These are phyloP conservation scores for Calocybe cyanea DNA, from an alignment of 768 basidiomycete genomes.

Conservation along the genomic window DNA sequence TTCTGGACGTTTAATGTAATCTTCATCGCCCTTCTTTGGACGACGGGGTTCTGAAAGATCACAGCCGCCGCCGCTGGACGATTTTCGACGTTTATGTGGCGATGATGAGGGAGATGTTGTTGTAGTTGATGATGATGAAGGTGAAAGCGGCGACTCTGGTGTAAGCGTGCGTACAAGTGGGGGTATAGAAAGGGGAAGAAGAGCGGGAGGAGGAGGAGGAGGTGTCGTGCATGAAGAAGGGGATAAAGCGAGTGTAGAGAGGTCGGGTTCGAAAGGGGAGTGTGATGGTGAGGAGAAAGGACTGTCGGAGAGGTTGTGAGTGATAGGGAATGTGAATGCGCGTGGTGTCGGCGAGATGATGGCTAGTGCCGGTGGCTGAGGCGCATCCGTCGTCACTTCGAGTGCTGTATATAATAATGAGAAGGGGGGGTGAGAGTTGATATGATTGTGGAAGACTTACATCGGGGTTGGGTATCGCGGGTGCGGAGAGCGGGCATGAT, in stretches of 20 bases:
- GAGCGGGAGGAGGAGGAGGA: no score
- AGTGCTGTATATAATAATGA: no score
- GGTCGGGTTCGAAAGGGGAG: slow-evolving; percentile 75
- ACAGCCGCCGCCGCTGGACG: slow-evolving; percentile 39
- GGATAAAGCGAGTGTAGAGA: slow-evolving; percentile 48
- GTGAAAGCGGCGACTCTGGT: slow-evolving; percentile 39
- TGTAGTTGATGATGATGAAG: slow-evolving; percentile 7
- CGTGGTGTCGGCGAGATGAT: slow-evolving; percentile 71
- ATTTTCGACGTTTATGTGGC: slow-evolving; percentile 51
- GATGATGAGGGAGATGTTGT: slow-evolving; percentile 29
- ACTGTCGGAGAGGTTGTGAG: slow-evolving; percentile 59
- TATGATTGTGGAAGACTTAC: slow-evolving; percentile 25
- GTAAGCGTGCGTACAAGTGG: slow-evolving; percentile 33
- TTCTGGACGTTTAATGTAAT: slow-evolving; percentile 81
- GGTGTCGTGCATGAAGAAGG: slow-evolving; percentile 31
- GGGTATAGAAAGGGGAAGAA: background rate
- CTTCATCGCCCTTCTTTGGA: slow-evolving; percentile 72
- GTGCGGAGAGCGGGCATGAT: slow-evolving; percentile 81
- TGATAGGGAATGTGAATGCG: slow-evolving; percentile 64
- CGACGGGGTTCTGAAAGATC: slow-evolving; percentile 49
- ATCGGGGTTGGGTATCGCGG: slow-evolving; percentile 62
- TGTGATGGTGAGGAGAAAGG: slow-evolving; percentile 63
- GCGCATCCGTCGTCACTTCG: slow-evolving; percentile 69
- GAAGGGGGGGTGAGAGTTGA: slow-evolving; percentile 14
- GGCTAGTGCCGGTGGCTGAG: slow-evolving; percentile 48